These are phyloP conservation scores for Paraconiothyrium brasiliense DNA, from an alignment of 2,329 filamentous ascomycete species.

Conservation along the genomic window DNA sequence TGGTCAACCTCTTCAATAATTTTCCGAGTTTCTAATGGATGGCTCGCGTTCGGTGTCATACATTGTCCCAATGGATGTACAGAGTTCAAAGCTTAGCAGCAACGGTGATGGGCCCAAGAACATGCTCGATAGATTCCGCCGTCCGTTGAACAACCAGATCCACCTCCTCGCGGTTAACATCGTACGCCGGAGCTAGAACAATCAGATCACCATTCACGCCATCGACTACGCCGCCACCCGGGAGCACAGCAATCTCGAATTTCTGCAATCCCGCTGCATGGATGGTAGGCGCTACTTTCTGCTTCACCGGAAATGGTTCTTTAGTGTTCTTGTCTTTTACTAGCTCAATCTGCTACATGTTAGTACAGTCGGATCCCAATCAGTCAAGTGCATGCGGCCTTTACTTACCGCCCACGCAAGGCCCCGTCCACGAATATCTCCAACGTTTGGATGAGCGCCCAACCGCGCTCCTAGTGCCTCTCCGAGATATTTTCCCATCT, in stretches of 20 bases:
- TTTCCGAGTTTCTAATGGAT: too few relatives aligned
- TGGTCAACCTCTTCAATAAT: too few relatives aligned
- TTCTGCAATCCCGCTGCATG: not conserved
- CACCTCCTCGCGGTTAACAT: conserved; percentile 8
- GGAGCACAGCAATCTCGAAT: conserved; percentile 3
- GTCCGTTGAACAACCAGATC: conserved; percentile 5
- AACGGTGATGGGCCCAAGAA: not conserved
- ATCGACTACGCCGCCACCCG: conserved; percentile 13
- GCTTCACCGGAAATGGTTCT: conserved; percentile 54
- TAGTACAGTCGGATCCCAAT: not conserved
- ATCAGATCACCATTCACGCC: conserved; percentile 12
- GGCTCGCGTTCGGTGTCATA: not conserved
- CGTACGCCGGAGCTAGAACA: conserved; percentile 12
- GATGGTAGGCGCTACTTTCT: not conserved
- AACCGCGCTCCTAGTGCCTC: conserved; percentile 55
- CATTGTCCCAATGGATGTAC: not conserved
- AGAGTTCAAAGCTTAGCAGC: not conserved
- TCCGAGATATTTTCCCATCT: conserved; percentile 63
- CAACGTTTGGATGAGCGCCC: conserved; percentile 59
- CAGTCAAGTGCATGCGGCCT: not conserved
- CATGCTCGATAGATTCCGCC: not conserved
- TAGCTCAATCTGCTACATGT: conserved; percentile 56
- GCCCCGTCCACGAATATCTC: conserved; percentile 67
- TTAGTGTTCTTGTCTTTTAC: conserved; percentile 63
- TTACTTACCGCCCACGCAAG: conserved; percentile 59